Evolutionary conservation across 192 early-diverging fungal species (phyloP), one percentile per base, ranked within the genome.

Genomic region (Linderina pennispora): DNA sequence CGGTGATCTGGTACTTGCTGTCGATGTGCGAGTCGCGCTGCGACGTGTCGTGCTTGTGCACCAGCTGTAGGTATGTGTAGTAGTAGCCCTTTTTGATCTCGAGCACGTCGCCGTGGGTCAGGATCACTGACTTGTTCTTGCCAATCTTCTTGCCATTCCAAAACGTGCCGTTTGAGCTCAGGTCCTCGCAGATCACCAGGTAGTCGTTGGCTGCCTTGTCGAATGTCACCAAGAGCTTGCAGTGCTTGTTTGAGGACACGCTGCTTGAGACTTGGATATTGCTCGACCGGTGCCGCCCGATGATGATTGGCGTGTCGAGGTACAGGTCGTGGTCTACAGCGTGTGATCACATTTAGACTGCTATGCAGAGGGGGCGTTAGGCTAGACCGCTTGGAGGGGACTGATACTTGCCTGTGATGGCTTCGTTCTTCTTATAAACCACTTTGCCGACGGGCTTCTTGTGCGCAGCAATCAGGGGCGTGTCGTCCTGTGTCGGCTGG

Each of bases 151-250:
- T 52, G 39, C 76, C 52, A 45, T 82, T 82, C 70, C 60, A 71
- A 40, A 61, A 82, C 0, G 80, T 82, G 43, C 80, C 80, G 52
- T 82, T 79, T 37, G 75, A 67, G 44, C 80, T 82, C 46, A 69
- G 40, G 46, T 82, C 80, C 55, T 79, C 58, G 57, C 75, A 77
- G 8, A 56, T 34, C 3, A 68, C 42, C 32, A 62, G 34, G 38
- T 59, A 48, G 21, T 59, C 68, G 9, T 36, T 21, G 7, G 61
- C 44, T 19, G 58, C 75, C 14, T 45, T 44, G 46, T 66, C 60
- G n/a, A 58, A n/a, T 13, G 57, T 43, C 7, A 50, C 75, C 4
- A 41, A 38, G 23, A 77, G 57, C 7, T 46, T 50, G 61, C 75
- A 77, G 52, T 77, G 75, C n/a, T 43, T 52, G 62, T 73, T 77